Evolutionary conservation across 192 early-diverging fungal genomes (phyloP), one percentile per base, ranked within the genome.

Genomic region (Coemansia furcata): DNA sequence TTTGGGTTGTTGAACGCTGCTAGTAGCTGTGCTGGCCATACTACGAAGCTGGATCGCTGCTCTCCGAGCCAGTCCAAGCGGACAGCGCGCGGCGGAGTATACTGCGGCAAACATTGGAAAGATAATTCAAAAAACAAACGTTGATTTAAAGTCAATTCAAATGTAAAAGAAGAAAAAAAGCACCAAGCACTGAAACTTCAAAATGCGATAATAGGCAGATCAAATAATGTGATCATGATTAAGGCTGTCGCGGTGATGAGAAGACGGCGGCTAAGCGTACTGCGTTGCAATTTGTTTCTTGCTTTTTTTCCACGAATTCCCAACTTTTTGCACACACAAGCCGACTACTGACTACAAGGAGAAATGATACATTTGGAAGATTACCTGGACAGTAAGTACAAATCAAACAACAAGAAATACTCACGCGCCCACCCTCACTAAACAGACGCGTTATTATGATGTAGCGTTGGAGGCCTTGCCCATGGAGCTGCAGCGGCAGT

Each of bases 381-480:
- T 65, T 98, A 98, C 71, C 78, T 98, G 12, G 96, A 98, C 81
- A 95, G 75, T 82, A 77, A 67, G 80, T 67, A 78, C 67, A 77
- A 68, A 1, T 14, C 26, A 9, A 43, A 38, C 11, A 6, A 15
- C 10, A 19, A 23, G 5, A 21, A 0, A 23, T 21, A 60, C 2
- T 2, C 19, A 3, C 36, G 10, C 14, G 6, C 3, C 15, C 29
- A n/a, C n/a, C 19, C 23, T 29, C 14, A 26, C 30, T 36, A 36
- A 35, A n/a, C 30, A 50, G 23, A 84, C 60, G 62, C 37, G 37
- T 62, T 7, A 14, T 23, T 60, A 26, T 37, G 19, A 60, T 19
- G 26, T 90, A 89, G 80, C 92, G 39, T 69, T 93, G 52, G 92
- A 93, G 76, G 86, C 91, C 0, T 68, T 93, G 9, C 92, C 92